These are phyloP conservation scores for Nicotiana obtusifolia DNA, from an alignment of 257 asterid species.

Conservation along the genomic window DNA sequence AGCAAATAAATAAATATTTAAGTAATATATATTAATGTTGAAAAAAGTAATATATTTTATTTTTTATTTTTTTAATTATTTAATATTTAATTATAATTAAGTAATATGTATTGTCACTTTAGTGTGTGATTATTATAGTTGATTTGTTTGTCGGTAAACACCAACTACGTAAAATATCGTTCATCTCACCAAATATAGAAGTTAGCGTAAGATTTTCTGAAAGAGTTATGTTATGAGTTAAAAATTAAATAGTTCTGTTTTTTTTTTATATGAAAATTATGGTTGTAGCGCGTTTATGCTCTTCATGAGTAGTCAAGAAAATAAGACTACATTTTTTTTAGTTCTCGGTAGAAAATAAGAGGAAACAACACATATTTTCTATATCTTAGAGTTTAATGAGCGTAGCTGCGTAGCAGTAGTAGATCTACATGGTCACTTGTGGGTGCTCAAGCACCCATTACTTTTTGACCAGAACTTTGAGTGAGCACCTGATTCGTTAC, in stretches of 20 bases:
- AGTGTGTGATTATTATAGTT: background rate
- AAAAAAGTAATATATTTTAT: background rate
- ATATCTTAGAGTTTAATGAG: no score
- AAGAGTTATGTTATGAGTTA: background rate
- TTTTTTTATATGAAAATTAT: background rate
- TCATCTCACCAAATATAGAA: background rate
- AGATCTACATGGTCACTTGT: no score
- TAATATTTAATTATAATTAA: background rate
- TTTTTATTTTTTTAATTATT: background rate
- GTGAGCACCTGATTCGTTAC: no score
- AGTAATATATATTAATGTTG: no score
- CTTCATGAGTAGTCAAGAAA: no score
- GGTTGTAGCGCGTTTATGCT: background rate
- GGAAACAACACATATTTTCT: no score
- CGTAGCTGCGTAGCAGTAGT: no score
- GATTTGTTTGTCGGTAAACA: background rate
- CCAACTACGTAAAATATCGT: background rate
- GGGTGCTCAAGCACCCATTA: no score
- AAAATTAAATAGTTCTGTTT: background rate
- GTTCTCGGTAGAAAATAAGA: no score
- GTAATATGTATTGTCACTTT: background rate
- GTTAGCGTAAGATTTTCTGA: background rate
- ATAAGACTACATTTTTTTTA: no score
- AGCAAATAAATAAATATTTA: background rate
- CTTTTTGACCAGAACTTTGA: no score